A percentile compares a stretch with the other conserved stretches of the same genome.
phyloP scores from a whole-genome alignment of 768 basidiomycete genomes.

The Boletus reticulatus region DNA sequence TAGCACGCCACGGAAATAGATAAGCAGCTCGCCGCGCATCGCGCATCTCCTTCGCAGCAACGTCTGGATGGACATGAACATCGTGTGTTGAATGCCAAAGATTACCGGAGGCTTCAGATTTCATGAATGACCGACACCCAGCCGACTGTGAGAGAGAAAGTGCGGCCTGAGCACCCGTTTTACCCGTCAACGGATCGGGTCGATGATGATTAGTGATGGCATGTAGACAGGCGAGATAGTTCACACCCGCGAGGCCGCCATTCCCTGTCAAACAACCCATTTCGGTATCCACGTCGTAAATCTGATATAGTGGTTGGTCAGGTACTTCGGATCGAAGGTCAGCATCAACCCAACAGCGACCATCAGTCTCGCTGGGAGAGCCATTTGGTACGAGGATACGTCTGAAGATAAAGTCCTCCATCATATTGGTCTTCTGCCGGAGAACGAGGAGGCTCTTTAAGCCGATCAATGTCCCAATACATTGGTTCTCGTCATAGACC shows the following conservation, averaged over 20 bases:
- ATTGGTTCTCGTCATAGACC: too few species aligned
- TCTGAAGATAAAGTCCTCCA: neutral
- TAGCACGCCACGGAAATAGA: neutral
- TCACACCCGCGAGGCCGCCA: neutral
- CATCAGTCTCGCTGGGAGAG: too few species aligned
- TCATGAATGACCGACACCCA: neutral
- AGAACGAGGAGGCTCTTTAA: neutral
- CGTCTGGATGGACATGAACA: too few species aligned
- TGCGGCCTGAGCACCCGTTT: neutral
- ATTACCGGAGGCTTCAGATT: neutral
- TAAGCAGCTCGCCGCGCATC: neutral
- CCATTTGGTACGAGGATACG: neutral
- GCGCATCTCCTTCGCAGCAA: neutral
- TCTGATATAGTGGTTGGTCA: neutral
- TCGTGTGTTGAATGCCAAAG: too few species aligned
- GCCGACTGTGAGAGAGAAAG: neutral
- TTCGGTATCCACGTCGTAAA: neutral
- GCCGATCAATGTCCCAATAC: too few species aligned
- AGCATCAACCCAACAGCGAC: too few species aligned
- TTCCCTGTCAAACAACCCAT: neutral
- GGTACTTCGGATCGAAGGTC: too few species aligned
- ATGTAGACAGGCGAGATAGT: neutral
- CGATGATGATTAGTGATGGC: neutral
- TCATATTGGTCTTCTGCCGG: neutral
- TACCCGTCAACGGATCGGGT: neutral